Evolutionary conservation across 169 alveolate genomes (phyloP), one percentile per base, ranked within the genome.

Genomic region (Theileria orientalis): DNA sequence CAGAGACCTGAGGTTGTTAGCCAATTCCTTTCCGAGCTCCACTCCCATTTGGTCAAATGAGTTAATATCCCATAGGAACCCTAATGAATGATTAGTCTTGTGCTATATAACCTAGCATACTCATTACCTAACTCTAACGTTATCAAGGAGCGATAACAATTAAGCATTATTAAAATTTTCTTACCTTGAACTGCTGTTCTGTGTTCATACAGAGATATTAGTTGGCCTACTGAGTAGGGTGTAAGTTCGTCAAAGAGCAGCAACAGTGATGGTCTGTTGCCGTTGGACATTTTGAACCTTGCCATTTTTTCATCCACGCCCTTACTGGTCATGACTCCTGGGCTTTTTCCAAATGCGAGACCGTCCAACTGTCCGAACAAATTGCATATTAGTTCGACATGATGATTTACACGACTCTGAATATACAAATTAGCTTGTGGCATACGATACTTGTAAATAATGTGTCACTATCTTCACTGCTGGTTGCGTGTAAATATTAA

Each of bases 311-410:
- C 92, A 33, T 96, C 91, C 52, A 95, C 90, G 13, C 90, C 92
- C 59, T 76, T 85, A 64, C 74, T 83, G 66, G 41, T 76, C 9
- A 96, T 80, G 73, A 93, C 91, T 32, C 93, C 96, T 1, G 73
- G 44, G 27, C 94, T 90, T 79, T 94, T 95, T 13, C 99, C 99
- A 42, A 93, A 90, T 0, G 99, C 99, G 69, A 98, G 88, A 11
- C 99, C 99, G 85, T 98, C 99, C 37, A 99, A 99, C 85, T 98
- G 98, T 52, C 99, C 99, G 74, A 98, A 98, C 94, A 96, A 96
- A 90, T 98, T 98, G 59, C 97, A 88, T 99, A 97, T 98, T 51
- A 97, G 83, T 92, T 97, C 99, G 67, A 95, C 97, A 72, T 97
- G 99, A 72, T 93, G 80, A 29, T 84, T 88, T n/a, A 83, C 89